These are phyloP conservation scores for Prunus mongolica DNA, from an alignment of 306 rosid genomes.

Conservation along the genomic window DNA sequence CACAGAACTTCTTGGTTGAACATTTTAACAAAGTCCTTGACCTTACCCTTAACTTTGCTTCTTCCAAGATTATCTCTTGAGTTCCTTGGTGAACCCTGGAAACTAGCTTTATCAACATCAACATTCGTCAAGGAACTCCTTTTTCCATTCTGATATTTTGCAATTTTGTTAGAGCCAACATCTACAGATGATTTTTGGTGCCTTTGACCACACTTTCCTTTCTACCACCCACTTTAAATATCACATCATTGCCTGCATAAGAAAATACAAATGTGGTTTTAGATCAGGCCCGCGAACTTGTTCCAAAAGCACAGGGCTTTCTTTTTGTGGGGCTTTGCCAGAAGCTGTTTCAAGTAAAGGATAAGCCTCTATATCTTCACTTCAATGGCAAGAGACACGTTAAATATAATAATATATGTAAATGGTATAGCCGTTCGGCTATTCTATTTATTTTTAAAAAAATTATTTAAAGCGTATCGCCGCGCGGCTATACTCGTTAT, in stretches of 20 bases:
- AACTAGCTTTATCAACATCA: slow-evolving; percentile 34
- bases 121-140: slow-evolving; percentile 25
- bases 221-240: slow-evolving; percentile 8
- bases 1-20: slow-evolving; percentile 64
- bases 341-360: slow-evolving; percentile 23
- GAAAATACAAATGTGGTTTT: slow-evolving; percentile 21
- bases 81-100: slow-evolving; percentile 25
- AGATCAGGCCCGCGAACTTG: slow-evolving; percentile 31
- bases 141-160: slow-evolving; percentile 38
- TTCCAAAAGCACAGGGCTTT: slow-evolving; percentile 10
- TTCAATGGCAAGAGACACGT: background rate
- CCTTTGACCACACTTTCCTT: slow-evolving; percentile 8
- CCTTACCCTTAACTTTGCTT: slow-evolving; percentile 56
- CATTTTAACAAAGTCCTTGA: slow-evolving; percentile 73
- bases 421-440: too few relatives aligned
- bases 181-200: slow-evolving; percentile 32
- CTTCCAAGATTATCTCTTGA: slow-evolving; percentile 37
- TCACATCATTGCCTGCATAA: slow-evolving; percentile 36
- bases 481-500: too few relatives aligned
- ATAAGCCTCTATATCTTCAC: slow-evolving; percentile 27
- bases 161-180: slow-evolving; percentile 26
- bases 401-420: too few relatives aligned
- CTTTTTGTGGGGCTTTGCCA: slow-evolving; percentile 25
- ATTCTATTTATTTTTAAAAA: too few relatives aligned
- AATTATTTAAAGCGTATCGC: too few relatives aligned